Evolutionary conservation across 768 basidiomycete genomes (phyloP), one percentile per base, ranked within the genome.

Genomic region (Boletus rubroflammeus): DNA sequence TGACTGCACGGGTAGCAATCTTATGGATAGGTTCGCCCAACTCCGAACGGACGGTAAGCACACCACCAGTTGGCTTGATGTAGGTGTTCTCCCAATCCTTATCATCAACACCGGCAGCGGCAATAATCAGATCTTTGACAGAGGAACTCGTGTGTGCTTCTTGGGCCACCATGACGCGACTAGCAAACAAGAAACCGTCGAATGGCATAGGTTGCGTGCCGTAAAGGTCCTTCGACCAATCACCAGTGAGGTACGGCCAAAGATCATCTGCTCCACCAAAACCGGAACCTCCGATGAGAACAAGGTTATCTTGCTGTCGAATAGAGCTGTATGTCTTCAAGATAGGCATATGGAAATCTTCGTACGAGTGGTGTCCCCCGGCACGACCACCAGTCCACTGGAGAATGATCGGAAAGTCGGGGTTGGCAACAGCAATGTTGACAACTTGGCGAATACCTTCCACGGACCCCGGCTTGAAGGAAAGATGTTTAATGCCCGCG

Each of bases 361-460:
- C 97, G 72, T 86, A 98, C 3, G 92, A 95, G 75, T 98, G 97
- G 64, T 99, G 97, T 47, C 97, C 97, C 57, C 97, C 97, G 19
- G 95, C 97, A 61, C 97, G 93, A 34, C 97, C 97, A 63, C 97
- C 97, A 47, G 97, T 99, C 97, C 97, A 98, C 68, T 98, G 97
- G 58, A 98, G 77, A 72, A 99, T 95, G 72, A 99, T 85, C 9
- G 97, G 96, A 80, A 92, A 98, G 74, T 93, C 86, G 31, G 96
- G 88, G 72, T 98, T 94, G 50, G 93, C 81, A 35, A 88, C 81
- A 28, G 96, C 97, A 60, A 98, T 98, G 76, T 86, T 95, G 72
- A 98, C 79, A 57, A 98, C 97, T 72, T 98, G 96, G 40, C 93
- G 87, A 62, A 99, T 96, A 50, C 97, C 97, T 58, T 98, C 96